Conservation (phyloP, 345 rosid species). For the Syzygium aromaticum region DNA sequence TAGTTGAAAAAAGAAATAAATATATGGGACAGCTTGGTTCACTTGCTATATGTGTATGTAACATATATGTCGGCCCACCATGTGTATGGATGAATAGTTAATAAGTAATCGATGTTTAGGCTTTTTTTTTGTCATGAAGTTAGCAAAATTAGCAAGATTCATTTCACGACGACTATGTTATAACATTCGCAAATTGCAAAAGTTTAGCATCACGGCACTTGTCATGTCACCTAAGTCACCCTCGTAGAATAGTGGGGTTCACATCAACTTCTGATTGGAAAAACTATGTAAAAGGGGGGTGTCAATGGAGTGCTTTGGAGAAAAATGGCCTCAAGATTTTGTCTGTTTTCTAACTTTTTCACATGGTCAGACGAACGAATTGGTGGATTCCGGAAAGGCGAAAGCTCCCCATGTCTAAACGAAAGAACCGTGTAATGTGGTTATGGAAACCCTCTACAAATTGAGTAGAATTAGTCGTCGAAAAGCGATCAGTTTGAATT, state of each 20-base stretch:
- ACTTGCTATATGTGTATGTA: background rate
- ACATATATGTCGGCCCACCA: background rate
- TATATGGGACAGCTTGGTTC: background rate
- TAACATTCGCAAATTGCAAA: background rate
- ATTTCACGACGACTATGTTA: background rate
- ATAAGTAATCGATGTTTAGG: background rate
- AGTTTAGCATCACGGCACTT: background rate
- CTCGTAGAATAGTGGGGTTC: background rate
- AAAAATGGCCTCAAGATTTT: background rate
- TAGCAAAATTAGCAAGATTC: background rate
- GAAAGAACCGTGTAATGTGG: background rate
- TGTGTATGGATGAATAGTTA: background rate
- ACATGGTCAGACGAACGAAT: background rate
- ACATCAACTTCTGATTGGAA: background rate
- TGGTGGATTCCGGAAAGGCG: background rate
- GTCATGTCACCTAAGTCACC: too few relatives aligned
- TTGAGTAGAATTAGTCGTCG: background rate
- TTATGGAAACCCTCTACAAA: background rate
- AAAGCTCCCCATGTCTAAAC: background rate
- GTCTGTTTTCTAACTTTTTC: background rate
- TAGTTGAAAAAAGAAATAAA: background rate
- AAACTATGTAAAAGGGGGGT: background rate
- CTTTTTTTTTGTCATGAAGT: background rate
- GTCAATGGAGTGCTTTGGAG: background rate
- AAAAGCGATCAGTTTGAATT: background rate